phyloP scores from a whole-genome alignment of 768 basidiomycete genomes.

The Podaxis sp. region DNA sequence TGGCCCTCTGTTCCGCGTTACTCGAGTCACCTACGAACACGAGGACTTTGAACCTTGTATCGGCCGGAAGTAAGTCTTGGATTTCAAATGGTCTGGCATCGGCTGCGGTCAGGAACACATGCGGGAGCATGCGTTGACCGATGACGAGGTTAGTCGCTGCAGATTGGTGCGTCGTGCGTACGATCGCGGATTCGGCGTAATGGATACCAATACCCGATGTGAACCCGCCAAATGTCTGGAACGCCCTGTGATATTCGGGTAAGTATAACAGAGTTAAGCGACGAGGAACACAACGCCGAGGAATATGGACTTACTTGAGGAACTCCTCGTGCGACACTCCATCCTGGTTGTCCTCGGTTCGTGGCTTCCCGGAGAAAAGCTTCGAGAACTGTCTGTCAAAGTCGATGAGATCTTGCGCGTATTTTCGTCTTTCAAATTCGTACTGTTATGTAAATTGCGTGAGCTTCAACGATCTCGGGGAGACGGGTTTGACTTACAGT shows the following conservation, averaged over 20 bases:
- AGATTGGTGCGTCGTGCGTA: conserved; percentile 34
- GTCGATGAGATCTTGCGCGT: conserved; percentile 69
- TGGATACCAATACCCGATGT: conserved; percentile 55
- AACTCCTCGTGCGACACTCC: conserved; percentile 58
- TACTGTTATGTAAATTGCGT: conserved; percentile 41
- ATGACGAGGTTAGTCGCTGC: conserved; percentile 41
- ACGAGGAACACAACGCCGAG: background rate
- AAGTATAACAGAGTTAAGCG: background rate
- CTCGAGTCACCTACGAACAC: conserved; percentile 50
- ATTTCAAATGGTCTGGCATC: conserved; percentile 52
- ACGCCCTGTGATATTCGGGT: conserved; percentile 35
- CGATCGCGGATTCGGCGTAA: conserved; percentile 49
- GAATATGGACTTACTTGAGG: conserved; percentile 31
- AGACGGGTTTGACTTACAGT: conserved; percentile 38
- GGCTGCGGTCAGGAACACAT: conserved; percentile 47
- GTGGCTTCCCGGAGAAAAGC: conserved; percentile 70
- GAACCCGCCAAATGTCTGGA: conserved; percentile 54
- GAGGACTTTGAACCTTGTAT: conserved; percentile 55
- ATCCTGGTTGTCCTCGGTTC: conserved; percentile 42
- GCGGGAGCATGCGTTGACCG: conserved; percentile 55
- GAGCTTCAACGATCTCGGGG: background rate
- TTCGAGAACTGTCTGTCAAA: conserved; percentile 67
- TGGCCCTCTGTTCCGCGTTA: conserved; percentile 27
- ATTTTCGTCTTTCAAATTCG: conserved; percentile 64
- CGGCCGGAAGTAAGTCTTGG: conserved; percentile 52